Base-by-base conservation (phyloP, 2,329 filamentous ascomycete species). In the Pseudogymnoascus sp. region DNA sequence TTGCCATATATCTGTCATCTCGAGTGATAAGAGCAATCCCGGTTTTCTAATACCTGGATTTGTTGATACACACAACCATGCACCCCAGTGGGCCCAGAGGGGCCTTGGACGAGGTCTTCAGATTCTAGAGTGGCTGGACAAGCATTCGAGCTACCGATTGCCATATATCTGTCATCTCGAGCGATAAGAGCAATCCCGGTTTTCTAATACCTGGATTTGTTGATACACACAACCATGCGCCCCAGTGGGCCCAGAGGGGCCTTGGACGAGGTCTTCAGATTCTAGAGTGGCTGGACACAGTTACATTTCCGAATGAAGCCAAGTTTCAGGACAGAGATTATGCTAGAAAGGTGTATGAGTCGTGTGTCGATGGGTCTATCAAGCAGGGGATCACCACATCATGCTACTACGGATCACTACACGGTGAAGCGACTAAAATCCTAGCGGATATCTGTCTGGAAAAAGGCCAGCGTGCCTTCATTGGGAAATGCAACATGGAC, bases 371-470 rank as follows among this genome's bases (percentile, higher is more conserved):
- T 14, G 86, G 89, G 59, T 94, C 91, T 0, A 82, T 97, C 4
- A 81, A 89, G 21, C 85, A 96, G 72, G 93, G 93, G 66, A 97
- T 93, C 14, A 97, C 93, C 0, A 92, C 89, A 10, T 91, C 91
- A 6, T 84, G 90, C 16, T 97, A 97, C 80, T 97, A 89, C 73
- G 91, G 92, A 63, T 97, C 93, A 21, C 84, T 91, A 65, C 87
- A 96, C 73, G 88, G 94, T 1, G 80, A 83, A 1, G 86, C 91
- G 1, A 97, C 93, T 8, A 96, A 96, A 72, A 81, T 95, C 10
- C 85, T 97, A 3, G 89, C 92, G 0, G 84, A 90, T 66, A 83
- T 96, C 16, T 96, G 92, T 70, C 80, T 89, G n/a, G 72, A 77
- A 0, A 78, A 84, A 26, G 93, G 93, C 59, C 93, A 97, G 76